phyloP scores from a whole-genome alignment of 2,329 filamentous ascomycete species.

The Colletotrichum coccodes region DNA sequence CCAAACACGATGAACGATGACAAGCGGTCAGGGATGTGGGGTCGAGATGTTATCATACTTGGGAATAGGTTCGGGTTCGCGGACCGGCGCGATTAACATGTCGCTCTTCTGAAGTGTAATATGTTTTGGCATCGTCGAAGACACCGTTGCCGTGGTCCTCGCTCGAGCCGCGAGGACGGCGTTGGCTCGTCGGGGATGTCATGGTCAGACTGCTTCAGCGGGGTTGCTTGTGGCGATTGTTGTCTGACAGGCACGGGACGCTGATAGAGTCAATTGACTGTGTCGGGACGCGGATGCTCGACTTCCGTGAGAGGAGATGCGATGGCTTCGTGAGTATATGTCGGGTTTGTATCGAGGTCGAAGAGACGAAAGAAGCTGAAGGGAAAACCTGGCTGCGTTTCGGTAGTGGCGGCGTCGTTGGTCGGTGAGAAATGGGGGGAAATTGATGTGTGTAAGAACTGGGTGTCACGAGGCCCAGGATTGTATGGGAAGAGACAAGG shows the following conservation, averaged over 20 bases:
- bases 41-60: conserved; percentile 48
- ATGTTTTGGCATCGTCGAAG: conserved; percentile 68
- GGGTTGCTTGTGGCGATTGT: not conserved
- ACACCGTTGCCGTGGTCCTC: conserved; percentile 56
- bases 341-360: not conserved
- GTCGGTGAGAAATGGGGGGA: conserved; percentile 28
- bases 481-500: conserved; percentile 24
- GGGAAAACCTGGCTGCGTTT: not conserved
- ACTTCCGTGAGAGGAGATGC: not conserved
- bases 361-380: not conserved
- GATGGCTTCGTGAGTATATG: not conserved
- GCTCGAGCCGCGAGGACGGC: conserved; percentile 46
- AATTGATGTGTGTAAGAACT: conserved; percentile 20
- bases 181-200: conserved; percentile 33
- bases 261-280: conserved; percentile 7
- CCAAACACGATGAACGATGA: not conserved
- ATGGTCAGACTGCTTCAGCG: conserved; percentile 19
- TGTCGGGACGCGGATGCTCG: not conserved
- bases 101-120: conserved; percentile 67
- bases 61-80: conserved; percentile 67
- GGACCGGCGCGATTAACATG: conserved; percentile 59
- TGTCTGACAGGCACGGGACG: not conserved
- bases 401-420: conserved; percentile 12
- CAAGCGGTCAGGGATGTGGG: conserved; percentile 5
- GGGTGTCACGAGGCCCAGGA: conserved; percentile 27